phyloP scores from a whole-genome alignment of 306 rosid species.

The Lathyrus tuberosus region DNA sequence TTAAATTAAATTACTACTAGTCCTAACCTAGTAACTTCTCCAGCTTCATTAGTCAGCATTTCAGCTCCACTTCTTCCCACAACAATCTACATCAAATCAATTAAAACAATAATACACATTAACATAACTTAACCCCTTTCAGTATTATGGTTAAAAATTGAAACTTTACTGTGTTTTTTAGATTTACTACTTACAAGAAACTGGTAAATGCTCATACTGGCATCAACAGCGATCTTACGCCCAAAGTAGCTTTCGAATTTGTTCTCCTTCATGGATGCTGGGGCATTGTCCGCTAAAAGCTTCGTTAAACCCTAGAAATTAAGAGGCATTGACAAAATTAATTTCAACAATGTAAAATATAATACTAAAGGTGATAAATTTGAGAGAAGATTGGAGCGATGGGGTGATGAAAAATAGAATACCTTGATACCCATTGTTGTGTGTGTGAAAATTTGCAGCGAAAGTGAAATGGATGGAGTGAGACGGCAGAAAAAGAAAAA shows the following conservation, averaged over 20 bases:
- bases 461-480: neutral
- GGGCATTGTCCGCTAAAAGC: conserved; percentile 97
- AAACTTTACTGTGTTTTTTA: neutral
- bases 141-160: neutral
- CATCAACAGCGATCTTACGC: conserved; percentile 93
- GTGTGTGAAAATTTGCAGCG: conserved; percentile 12
- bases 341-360: neutral
- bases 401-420: conserved; percentile 9
- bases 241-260: conserved; percentile 92
- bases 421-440: conserved; percentile 82
- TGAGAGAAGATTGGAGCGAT: neutral
- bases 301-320: conserved; percentile 89
- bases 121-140: conserved; percentile 12
- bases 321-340: neutral
- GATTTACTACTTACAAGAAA: conserved; percentile 64
- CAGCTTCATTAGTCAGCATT: conserved; percentile 95
- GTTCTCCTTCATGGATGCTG: conserved; percentile 88
- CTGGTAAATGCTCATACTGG: conserved; percentile 99
- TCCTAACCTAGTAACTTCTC: conserved; percentile 90
- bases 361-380: neutral
- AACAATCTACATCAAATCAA: conserved; percentile 70
- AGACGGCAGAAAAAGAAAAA: conserved; percentile 17
- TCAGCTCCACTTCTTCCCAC: conserved; percentile 96
- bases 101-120: conserved; percentile 6
- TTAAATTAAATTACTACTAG: conserved; percentile 9